Conservation (phyloP, 2,329 filamentous ascomycete species). For the Sarocladiaceae sp. region DNA sequence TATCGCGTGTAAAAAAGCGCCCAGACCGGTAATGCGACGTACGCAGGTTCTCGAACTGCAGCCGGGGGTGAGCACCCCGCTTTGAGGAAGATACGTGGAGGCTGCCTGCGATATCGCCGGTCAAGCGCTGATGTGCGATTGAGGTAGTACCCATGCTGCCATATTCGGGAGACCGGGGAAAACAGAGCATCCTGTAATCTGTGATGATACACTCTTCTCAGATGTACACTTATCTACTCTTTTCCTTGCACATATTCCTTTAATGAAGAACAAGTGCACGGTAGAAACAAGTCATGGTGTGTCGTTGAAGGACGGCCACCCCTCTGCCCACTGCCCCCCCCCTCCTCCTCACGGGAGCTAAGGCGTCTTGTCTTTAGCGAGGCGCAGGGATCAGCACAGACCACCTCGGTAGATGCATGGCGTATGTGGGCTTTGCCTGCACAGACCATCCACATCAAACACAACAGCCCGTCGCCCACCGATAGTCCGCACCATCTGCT, state of each 20-base stretch:
- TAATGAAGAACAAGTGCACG: neutral
- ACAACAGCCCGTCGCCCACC: neutral
- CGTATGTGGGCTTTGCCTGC: too few species aligned
- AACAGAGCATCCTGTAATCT: too few species aligned
- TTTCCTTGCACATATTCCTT: neutral
- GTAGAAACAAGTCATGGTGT: neutral
- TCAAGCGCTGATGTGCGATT: too few species aligned
- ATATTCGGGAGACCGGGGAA: too few species aligned
- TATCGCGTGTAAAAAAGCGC: too few species aligned
- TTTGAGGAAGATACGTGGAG: too few species aligned
- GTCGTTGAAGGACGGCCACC: slow-evolving; percentile 6
- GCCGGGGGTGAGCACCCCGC: too few species aligned
- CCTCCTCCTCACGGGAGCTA: slow-evolving; percentile 3
- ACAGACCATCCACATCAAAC: neutral
- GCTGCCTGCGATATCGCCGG: too few species aligned
- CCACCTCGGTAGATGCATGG: slow-evolving; percentile 3
- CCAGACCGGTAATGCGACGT: too few species aligned
- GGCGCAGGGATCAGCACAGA: neutral
- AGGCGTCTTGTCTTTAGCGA: slow-evolving; percentile 6
- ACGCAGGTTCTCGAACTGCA: too few species aligned
- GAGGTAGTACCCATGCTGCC: too few species aligned
- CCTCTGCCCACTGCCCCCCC: neutral
- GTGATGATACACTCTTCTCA: too few species aligned
- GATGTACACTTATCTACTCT: neutral
- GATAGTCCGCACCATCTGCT: neutral